These are phyloP conservation scores for Posidonia oceanica DNA, from an alignment of 116 monocot species.

Conservation along the genomic window DNA sequence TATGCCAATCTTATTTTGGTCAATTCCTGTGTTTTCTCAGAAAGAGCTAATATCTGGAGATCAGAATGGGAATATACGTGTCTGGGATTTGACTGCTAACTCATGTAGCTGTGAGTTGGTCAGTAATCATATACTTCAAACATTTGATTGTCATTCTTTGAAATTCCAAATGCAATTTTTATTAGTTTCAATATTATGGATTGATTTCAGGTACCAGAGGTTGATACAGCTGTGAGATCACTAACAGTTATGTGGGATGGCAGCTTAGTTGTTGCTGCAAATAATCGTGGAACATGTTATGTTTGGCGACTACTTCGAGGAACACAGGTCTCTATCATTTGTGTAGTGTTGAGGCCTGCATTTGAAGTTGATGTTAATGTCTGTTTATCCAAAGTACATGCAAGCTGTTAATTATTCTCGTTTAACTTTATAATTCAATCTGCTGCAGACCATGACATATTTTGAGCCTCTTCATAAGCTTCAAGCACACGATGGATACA, in stretches of 20 bases:
- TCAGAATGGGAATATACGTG: slow-evolving; percentile 99
- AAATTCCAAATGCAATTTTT: not conserved
- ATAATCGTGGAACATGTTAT: slow-evolving; percentile 94
- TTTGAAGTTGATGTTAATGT: not conserved
- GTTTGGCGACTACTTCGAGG: slow-evolving; percentile 89
- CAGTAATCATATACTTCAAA: slow-evolving; percentile 12
- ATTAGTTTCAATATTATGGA: not conserved
- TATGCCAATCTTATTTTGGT: not conserved
- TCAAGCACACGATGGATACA: slow-evolving; percentile 93
- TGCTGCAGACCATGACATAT: slow-evolving; percentile 87
- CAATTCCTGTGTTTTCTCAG: slow-evolving; percentile 24
- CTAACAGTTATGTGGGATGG: slow-evolving; percentile 99
- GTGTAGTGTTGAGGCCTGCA: not conserved
- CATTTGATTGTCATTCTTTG: not conserved
- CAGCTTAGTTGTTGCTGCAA: slow-evolving; percentile 97
- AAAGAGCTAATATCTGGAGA: slow-evolving; percentile 97
- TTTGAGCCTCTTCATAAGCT: slow-evolving; percentile 97
- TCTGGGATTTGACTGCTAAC: slow-evolving; percentile 96
- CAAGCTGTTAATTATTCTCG: not conserved
- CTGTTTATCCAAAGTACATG: not conserved
- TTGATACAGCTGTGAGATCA: slow-evolving; percentile 95
- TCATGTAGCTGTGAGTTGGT: slow-evolving; percentile 99
- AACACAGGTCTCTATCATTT: slow-evolving; percentile 39
- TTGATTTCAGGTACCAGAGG: slow-evolving; percentile 78
- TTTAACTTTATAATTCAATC: not conserved